A percentile compares a stretch with the other conserved stretches of the same genome.
These are phyloP conservation scores for Adansonia madagascariensis DNA, from an alignment of 441 rosid genomes.

Conservation along the genomic window DNA sequence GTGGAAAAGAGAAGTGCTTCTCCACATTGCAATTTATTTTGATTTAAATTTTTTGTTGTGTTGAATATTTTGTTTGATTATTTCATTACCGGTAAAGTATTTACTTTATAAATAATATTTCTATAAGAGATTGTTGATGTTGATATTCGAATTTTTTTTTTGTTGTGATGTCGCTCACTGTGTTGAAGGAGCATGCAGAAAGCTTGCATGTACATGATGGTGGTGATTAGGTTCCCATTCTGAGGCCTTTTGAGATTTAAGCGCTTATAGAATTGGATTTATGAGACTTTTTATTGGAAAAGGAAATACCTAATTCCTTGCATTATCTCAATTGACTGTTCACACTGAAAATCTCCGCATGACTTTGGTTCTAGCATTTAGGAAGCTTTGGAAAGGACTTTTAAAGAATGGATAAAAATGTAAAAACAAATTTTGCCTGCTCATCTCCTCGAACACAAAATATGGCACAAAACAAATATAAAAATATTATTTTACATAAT, in stretches of 20 bases:
- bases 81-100: not conserved
- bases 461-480: too few relatives aligned
- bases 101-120: too few relatives aligned
- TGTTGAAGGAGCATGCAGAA: conserved; percentile 27
- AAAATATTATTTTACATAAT: too few relatives aligned
- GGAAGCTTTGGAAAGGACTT: not conserved
- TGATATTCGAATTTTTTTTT: too few relatives aligned
- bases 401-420: not conserved
- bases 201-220: conserved; percentile 34
- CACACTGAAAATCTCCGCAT: not conserved
- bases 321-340: conserved; percentile 28
- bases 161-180: not conserved
- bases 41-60: not conserved
- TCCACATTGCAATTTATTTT: not conserved
- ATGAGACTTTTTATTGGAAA: conserved; percentile 45
- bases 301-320: conserved; percentile 27
- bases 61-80: not conserved
- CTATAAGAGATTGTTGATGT: too few relatives aligned
- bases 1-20: not conserved
- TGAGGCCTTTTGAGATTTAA: conserved; percentile 38
- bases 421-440: not conserved
- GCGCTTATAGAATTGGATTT: conserved; percentile 47
- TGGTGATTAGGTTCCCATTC: conserved; percentile 36
- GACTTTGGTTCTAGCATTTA: not conserved
- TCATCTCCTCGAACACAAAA: not conserved